Evolutionary conservation across 2,329 filamentous ascomycete species (phyloP), one percentile per base, ranked within the genome.

Genomic region (Aureobasidium melanogenum): DNA sequence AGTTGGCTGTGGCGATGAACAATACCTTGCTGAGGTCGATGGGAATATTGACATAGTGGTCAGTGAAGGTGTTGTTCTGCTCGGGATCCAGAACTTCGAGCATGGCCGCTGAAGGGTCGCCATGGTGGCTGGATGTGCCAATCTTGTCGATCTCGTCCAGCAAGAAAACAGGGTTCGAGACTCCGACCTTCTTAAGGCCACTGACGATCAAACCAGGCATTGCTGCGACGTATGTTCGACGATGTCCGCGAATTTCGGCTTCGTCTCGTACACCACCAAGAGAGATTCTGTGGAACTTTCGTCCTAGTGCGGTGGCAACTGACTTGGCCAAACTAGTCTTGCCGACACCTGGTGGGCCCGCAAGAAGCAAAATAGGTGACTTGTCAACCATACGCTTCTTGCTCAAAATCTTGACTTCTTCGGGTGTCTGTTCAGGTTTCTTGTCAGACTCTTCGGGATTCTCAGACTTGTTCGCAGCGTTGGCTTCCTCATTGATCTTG

Each of bases 121-220:
- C 94, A 67, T 99, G 92, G 73, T 94, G 88, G 72, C 93, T 97
- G 38, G 90, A 86, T 63, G 87, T 86, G 65, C 92, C 91, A 64
- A 99, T 84, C 80, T 99, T 99, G 80, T 99, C 94, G 67, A 99
- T 97, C 77, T 99, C 94, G 70, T 99, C 94, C 14, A 99, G 85
- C 48, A 99, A 77, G 76, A 99, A 89, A 61, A 99, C 93, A 0
- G 94, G 94, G 71, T 99, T 99, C 2, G 91, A 85, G 22, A 97
- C 93, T 50, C 92, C 93, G 34, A 95, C 93, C 77, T 97, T 99
- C 77, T 94, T 92, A 60, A 99, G 73, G 0, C 93, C 94, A 72
- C 91, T 92, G 32, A 97, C 92, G 63, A 99, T 88, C 60, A 97
- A 80, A 59, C 94, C 94, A 10, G 94, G 94, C 93, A 99, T 97